Evolutionary conservation across 805 yeast species (phyloP).

Genomic region (Wickerhamiella azymoides): DNA sequence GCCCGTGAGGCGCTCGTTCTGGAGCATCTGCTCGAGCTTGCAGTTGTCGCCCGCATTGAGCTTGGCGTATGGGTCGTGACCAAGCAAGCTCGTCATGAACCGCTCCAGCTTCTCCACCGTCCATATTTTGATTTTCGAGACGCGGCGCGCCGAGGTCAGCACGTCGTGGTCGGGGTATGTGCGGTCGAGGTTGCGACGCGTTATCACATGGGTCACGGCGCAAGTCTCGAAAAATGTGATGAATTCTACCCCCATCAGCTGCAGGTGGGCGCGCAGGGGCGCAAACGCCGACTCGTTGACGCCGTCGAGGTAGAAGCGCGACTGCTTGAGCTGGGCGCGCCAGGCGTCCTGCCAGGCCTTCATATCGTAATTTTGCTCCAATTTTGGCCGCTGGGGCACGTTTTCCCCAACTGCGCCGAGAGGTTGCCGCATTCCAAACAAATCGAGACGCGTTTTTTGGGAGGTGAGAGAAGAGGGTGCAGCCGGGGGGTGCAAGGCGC

Average conservation of each 20-base stretch:
- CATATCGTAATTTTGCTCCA: constrained; percentile 10
- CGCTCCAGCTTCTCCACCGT: constrained; percentile 70
- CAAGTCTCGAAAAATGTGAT: constrained; percentile 42
- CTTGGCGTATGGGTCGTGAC: constrained; percentile 9
- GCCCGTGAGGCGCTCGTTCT: constrained; percentile 75
- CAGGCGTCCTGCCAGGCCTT: constrained; percentile 48
- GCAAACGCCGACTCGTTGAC: constrained; percentile 24
- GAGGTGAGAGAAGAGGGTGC: background rate
- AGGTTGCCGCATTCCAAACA: constrained; percentile 10
- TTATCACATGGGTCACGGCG: constrained; percentile 62
- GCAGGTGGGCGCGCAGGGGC: constrained; percentile 19
- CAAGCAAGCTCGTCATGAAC: constrained; percentile 36
- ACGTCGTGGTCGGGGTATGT: constrained; percentile 43
- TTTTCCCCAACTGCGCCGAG: constrained; percentile 9
- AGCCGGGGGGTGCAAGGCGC: too few species aligned
- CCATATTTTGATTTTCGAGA: constrained; percentile 65
- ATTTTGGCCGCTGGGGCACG: background rate
- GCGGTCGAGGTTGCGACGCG: constrained; percentile 39
- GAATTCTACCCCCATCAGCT: constrained; percentile 29
- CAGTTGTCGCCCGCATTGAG: constrained; percentile 8
- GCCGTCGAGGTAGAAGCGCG: constrained; percentile 48
- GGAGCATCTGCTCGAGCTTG: constrained; percentile 45
- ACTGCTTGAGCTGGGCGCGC: constrained; percentile 44
- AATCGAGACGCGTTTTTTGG: background rate
- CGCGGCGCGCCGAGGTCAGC: constrained; percentile 44